Percentiles rank a stretch among this genome's conserved stretches.
Conservation (phyloP, 179 eudicot genomes). For the Beta macrorhiza region DNA sequence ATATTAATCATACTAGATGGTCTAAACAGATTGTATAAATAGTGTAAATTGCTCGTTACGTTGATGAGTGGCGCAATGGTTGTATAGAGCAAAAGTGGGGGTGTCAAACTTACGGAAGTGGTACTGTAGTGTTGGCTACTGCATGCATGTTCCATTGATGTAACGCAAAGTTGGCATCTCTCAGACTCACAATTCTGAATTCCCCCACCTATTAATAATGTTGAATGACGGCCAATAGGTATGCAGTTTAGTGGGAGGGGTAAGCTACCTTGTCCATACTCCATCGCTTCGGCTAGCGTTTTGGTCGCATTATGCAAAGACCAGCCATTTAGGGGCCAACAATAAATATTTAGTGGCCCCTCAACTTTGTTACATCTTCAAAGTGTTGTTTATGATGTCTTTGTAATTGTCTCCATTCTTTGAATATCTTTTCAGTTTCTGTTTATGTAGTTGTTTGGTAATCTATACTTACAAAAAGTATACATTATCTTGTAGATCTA, state of each 20-base stretch:
- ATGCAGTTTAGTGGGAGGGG: neutral
- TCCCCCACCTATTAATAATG: neutral
- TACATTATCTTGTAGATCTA: too few relatives aligned
- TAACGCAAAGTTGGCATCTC: conserved; percentile 13
- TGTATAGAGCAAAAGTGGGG: too few relatives aligned
- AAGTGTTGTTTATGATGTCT: neutral
- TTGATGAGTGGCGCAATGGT: too few relatives aligned
- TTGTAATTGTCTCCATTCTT: too few relatives aligned
- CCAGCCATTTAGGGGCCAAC: neutral
- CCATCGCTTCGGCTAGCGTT: neutral
- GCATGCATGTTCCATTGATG: neutral
- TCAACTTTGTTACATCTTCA: neutral
- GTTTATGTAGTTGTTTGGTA: too few relatives aligned
- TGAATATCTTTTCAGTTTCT: too few relatives aligned
- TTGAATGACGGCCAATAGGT: neutral
- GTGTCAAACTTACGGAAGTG: too few relatives aligned
- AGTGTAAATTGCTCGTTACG: too few relatives aligned
- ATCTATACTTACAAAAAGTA: too few relatives aligned
- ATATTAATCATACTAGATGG: too few relatives aligned
- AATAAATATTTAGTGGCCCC: neutral
- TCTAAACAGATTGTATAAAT: too few relatives aligned
- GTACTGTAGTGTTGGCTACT: too few relatives aligned
- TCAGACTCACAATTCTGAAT: neutral
- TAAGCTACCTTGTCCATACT: neutral
- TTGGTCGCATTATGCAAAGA: neutral